phyloP scores from a whole-genome alignment of 306 rosid genomes.

The Prunus campanulata region DNA sequence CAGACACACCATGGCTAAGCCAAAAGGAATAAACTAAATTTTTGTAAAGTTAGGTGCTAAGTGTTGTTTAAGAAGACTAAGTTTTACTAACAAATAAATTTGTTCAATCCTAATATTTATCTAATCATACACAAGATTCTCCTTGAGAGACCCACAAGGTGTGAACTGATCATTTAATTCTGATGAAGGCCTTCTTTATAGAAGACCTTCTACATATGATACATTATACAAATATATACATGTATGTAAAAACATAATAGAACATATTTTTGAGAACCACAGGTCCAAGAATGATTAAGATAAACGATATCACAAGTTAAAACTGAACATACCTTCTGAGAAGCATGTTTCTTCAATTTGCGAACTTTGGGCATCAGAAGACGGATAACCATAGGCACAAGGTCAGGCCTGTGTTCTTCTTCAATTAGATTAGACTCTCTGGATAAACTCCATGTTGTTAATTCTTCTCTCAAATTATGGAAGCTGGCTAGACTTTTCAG shows the following conservation, averaged over 20 bases:
- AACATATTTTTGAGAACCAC: neutral
- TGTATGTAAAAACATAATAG: neutral
- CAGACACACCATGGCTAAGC: neutral
- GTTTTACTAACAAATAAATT: neutral
- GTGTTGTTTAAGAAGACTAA: neutral
- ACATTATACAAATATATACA: neutral
- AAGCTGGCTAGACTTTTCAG: conserved; percentile 60
- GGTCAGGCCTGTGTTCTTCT: conserved; percentile 61
- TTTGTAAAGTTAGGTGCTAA: neutral
- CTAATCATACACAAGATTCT: too few species aligned
- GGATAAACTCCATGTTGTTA: conserved; percentile 85
- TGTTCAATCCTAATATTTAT: neutral
- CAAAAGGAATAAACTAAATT: neutral
- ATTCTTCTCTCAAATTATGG: conserved; percentile 71
- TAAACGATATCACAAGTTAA: conserved; percentile 4
- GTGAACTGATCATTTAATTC: neutral
- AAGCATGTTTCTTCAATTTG: conserved; percentile 75
- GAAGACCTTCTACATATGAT: neutral
- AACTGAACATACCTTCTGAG: conserved; percentile 62
- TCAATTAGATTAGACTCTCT: conserved; percentile 61
- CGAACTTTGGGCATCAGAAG: conserved; percentile 87
- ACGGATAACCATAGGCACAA: conserved; percentile 74
- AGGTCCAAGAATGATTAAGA: neutral
- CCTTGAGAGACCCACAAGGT: neutral
- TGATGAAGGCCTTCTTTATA: neutral